Evolutionary conservation across 805 yeast genomes (phyloP), one percentile per base, ranked within the genome.

Genomic region (Maudiozyma barnettii): DNA sequence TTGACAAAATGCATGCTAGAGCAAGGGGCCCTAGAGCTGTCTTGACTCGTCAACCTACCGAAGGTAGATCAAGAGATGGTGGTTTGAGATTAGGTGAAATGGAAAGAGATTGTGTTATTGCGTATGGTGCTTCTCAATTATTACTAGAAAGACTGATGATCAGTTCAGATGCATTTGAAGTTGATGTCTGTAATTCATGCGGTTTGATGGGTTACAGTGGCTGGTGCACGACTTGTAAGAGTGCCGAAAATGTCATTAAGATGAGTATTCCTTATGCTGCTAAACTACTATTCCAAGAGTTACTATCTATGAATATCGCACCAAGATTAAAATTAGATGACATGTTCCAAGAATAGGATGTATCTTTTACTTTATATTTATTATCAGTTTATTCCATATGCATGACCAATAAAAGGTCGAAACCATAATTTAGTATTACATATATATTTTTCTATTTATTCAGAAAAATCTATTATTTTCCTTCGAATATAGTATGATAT

Each of bases 191-290:
- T 72, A 84, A 84, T 60, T 71, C 77, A 39, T 93, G 99, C 75
- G 99, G 99, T 14, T 76, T 93, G 54, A 87, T 93, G 96, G 98
- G 99, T 22, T 86, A 91, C 67, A 82, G 88, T 64, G 91, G 91
- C 38, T 93, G 98, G 98, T 93, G 99, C 71, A 84, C 95, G n/a
- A 78, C 93, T 14, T 93, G 99, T 75, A 84, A 84, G 71, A 81
- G 87, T 52, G 79, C 91, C 23, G 97, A 91, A 64, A 68, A 80
- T 48, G 82, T 91, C 44, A 82, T 88, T 53, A 85, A 83, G 61
- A 90, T 93, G 96, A 90, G 95, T 8, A 90, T 93, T 62, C 99
- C 99, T 5, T 93, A 93, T 61, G 99, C 99, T n/a, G 99, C 99
- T 43, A 93, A 93, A 68, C 73, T 93, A 59, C 72, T 93, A 58